Base-by-base conservation (phyloP, 441 rosid genomes). In the Corymbia citriodora region DNA sequence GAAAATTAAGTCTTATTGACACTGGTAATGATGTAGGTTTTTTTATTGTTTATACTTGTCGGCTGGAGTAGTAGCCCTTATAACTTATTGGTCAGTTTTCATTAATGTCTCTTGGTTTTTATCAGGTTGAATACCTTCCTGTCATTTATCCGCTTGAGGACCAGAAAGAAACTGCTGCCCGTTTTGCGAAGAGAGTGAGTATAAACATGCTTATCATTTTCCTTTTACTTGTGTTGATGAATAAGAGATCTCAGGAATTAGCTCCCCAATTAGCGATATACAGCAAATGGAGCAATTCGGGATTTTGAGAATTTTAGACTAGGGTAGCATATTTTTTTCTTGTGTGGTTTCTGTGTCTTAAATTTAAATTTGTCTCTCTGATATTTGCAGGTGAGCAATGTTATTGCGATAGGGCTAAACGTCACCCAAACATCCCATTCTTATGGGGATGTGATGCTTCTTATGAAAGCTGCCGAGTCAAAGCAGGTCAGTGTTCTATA, bases 51-150 rank as follows among this genome's bases (percentile, higher is more conserved):
- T 14, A 79, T 79, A 40, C n/a, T 79, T 79, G 85, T 52, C 85
- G 45, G 85, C 85, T 79, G 85, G 50, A 40, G n/a, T 74, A 40
- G 85, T 40, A 74, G 85, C 19, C 52, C 85, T 74, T 74, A 29
- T 74, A 40, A 74, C 52, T 74, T 79, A 79, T 45, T 40, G 17
- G 40, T 79, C 85, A 79, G 85, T 40, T 36, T 72, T 79, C 48
- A 79, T 79, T 23, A n/a, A 79, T 23, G 52, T 79, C 85, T 79
- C 85, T 45, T 79, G 85, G 57, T 90, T 88, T 90, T 91, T 88
- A 90, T 91, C 96, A 98, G 99, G 94, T 97, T 16, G 98, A 98
- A 87, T 98, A 98, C 91, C 97, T 98, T 93, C 99, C 99, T 18
- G 93, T 96, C 54, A 90, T 97, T 89, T 95, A 92, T 87, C 98